These are phyloP conservation scores for Phyllosticta citrichinensis DNA, from an alignment of 2,329 filamentous ascomycete genomes.

Conservation along the genomic window DNA sequence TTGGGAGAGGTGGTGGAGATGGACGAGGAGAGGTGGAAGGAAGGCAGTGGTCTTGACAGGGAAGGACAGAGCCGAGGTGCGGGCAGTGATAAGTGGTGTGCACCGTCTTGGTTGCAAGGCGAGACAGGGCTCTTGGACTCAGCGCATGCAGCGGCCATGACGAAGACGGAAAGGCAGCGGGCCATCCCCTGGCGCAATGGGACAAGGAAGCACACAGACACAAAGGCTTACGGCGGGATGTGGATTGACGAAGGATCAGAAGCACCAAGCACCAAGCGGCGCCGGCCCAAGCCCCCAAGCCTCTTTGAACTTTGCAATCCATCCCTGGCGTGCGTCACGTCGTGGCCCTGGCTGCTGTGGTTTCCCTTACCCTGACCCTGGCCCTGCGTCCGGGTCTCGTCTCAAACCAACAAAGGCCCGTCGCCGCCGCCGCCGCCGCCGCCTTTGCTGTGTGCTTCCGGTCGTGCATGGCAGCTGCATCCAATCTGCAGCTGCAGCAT, in stretches of 20 bases:
- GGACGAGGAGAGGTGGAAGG: too few relatives aligned
- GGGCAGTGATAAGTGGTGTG: constrained; percentile 10
- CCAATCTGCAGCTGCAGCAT: too few relatives aligned
- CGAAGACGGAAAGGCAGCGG: background rate
- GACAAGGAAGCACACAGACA: background rate
- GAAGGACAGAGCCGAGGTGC: background rate
- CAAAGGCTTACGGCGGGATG: background rate
- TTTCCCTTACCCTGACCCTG: too few relatives aligned
- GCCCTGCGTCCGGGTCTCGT: too few relatives aligned
- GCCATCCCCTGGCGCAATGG: background rate
- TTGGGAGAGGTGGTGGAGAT: background rate
- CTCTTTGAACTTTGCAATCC: background rate
- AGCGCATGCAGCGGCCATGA: constrained; percentile 5
- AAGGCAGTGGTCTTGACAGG: background rate
- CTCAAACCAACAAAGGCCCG: too few relatives aligned
- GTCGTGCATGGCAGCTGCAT: too few relatives aligned
- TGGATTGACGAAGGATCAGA: background rate
- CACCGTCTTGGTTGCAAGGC: constrained; percentile 10
- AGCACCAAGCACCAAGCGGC: background rate
- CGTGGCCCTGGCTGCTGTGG: background rate
- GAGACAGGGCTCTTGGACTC: constrained; percentile 8
- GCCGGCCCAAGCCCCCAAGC: background rate
- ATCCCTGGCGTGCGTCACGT: background rate
- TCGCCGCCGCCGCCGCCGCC: too few relatives aligned
- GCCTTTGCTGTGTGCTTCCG: too few relatives aligned